Base-by-base conservation (phyloP, 805 yeast species). In the Yarrowia deformans region DNA sequence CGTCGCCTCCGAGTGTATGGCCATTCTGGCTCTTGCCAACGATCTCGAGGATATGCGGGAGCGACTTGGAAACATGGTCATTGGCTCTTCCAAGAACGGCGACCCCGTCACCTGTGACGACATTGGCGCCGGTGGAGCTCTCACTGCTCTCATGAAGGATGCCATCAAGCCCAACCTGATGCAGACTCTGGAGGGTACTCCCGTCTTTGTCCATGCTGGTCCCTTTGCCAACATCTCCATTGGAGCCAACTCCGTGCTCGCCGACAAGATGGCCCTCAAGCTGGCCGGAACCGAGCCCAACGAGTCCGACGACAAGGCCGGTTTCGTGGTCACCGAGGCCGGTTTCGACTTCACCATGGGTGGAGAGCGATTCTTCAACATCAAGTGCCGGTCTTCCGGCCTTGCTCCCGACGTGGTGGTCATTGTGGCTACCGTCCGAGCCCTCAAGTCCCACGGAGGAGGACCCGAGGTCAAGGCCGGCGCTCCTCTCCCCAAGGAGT, bases 331-430 rank as follows among this genome's bases (percentile, higher is more conserved):
- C 71, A 94, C 98, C 63, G 98, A 94, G 79, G 98, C 98, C 58
- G 98, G 98, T 60, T 94, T 94, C 81, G 98, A 94, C 80, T 94
- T 95, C 84, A 94, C 98, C 67, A 94, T 94, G 98, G 98, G 98
- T 73, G 98, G 98, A 73, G 98, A 94, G 84, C 87, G 98, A 75
- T 94, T 94, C 82, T 88, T 94, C 80, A 91, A 94, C 82, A 94
- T 94, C 80, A 94, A 94, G 81, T 93, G 98, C 79, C 88, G 98
- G 78, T 85, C 97, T n/a, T 90, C 97, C 43, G 97, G 97, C 1
- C 84, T 90, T 70, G 82, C 84, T 58, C 98, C 98, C 45, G 96
- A 93, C 78, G 90, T 90, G 55, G 93, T 94, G 69, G 97, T 94
- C 58, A 87, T 94, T 75, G 98, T 94, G 69, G 97, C 98, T 50